A percentile compares a stretch with the other conserved stretches of the same genome.
Conservation (phyloP, 108 stramenopile genomes). For the Cyclotella baltica region DNA sequence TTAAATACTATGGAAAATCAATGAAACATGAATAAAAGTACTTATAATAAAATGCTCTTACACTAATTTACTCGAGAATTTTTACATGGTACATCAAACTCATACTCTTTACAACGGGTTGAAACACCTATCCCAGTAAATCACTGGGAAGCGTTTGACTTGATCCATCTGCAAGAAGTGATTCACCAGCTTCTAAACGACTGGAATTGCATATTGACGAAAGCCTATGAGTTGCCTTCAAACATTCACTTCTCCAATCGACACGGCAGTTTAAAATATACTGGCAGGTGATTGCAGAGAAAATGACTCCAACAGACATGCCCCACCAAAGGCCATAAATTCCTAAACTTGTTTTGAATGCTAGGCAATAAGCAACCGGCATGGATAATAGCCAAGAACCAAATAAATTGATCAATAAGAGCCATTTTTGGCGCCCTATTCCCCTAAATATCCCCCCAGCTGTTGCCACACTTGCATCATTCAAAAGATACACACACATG, state of each 20-base stretch:
- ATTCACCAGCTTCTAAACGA: neutral
- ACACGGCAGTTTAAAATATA: neutral
- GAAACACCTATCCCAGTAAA: too few species aligned
- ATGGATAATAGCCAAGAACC: conserved; percentile 50
- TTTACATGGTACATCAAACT: too few species aligned
- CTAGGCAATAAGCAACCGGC: conserved; percentile 31
- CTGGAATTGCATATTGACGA: neutral
- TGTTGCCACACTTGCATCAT: conserved; percentile 47
- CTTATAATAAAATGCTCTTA: too few species aligned
- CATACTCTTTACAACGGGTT: too few species aligned
- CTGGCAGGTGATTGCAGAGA: neutral
- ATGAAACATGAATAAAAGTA: too few species aligned
- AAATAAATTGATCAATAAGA: conserved; percentile 39
- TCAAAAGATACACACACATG: conserved; percentile 47
- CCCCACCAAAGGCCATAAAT: conserved; percentile 25
- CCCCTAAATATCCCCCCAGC: conserved; percentile 48
- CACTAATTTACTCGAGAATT: too few species aligned
- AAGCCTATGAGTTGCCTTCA: conserved; percentile 1
- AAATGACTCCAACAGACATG: conserved; percentile 11
- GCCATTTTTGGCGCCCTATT: conserved; percentile 40
- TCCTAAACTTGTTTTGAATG: conserved; percentile 27
- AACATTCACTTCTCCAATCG: conserved; percentile 14
- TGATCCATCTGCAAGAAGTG: too few species aligned
- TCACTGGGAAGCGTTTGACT: too few species aligned
- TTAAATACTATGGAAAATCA: too few species aligned